phyloP scores from a whole-genome alignment of 176 grass and related monocot species.

The Oropetium thomaeum region DNA sequence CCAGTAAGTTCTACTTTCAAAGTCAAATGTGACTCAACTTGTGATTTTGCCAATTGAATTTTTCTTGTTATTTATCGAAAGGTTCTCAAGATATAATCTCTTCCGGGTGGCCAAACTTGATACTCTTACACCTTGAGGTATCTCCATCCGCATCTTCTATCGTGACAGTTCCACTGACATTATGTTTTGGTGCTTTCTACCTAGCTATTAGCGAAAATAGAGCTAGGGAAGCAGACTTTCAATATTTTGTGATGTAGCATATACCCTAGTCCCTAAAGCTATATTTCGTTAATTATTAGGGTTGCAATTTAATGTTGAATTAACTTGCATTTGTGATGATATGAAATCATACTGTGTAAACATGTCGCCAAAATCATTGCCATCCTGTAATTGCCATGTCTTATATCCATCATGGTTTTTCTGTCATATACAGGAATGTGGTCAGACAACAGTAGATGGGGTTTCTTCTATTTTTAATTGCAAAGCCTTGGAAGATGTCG shows the following conservation, averaged over 20 bases:
- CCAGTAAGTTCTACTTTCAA: constrained; percentile 50
- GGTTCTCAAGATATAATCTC: constrained; percentile 66
- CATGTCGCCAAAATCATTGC: background rate
- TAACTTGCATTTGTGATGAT: background rate
- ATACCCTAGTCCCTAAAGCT: background rate
- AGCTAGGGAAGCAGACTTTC: background rate
- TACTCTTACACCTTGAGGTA: constrained; percentile 68
- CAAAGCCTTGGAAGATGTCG: constrained; percentile 73
- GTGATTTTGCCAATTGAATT: background rate
- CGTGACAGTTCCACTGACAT: background rate
- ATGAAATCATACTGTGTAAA: background rate
- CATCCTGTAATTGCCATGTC: background rate
- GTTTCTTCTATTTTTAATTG: constrained; percentile 71
- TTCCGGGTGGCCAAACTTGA: constrained; percentile 71
- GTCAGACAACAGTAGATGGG: constrained; percentile 60
- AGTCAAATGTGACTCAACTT: background rate
- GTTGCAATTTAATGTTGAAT: background rate
- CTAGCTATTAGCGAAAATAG: background rate
- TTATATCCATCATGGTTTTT: background rate
- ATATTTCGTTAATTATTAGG: background rate
- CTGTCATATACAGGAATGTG: constrained; percentile 61
- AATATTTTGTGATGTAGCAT: background rate
- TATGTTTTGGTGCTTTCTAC: background rate
- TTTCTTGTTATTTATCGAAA: constrained; percentile 22
- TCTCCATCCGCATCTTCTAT: background rate